phyloP scores from a whole-genome alignment of 2,329 filamentous ascomycete species.

The Pseudocercospora cruenta region DNA sequence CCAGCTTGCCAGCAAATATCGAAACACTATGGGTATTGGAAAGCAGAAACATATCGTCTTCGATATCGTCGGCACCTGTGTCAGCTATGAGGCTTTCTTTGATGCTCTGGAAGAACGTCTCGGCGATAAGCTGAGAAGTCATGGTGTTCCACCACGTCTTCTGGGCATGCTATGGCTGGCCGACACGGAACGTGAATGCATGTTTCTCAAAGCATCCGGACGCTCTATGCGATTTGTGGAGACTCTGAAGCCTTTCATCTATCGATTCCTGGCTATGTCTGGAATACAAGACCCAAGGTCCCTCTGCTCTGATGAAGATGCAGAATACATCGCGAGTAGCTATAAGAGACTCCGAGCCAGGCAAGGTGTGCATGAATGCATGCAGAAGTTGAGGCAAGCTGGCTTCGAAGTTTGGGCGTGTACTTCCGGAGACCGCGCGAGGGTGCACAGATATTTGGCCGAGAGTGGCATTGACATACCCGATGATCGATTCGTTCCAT shows the following conservation, averaged over 20 bases:
- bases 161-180: slow-evolving; percentile 53
- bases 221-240: slow-evolving; percentile 48
- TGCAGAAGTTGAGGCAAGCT: slow-evolving; percentile 46
- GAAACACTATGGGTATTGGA: background rate
- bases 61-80: slow-evolving; percentile 54
- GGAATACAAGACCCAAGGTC: slow-evolving; percentile 47
- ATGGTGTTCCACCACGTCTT: slow-evolving; percentile 47
- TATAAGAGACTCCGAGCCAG: slow-evolving; percentile 42
- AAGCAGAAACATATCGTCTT: slow-evolving; percentile 31
- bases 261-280: slow-evolving; percentile 49
- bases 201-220: slow-evolving; percentile 50
- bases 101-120: slow-evolving; percentile 46
- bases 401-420: slow-evolving; percentile 59
- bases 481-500: slow-evolving; percentile 54
- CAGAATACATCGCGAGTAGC: slow-evolving; percentile 42
- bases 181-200: slow-evolving; percentile 53
- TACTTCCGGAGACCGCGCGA: slow-evolving; percentile 54
- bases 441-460: slow-evolving; percentile 57
- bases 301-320: slow-evolving; percentile 49
- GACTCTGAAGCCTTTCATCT: slow-evolving; percentile 51
- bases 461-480: slow-evolving; percentile 53
- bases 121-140: slow-evolving; percentile 43
- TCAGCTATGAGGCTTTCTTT: slow-evolving; percentile 50
- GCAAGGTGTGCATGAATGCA: slow-evolving; percentile 45
- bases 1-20: background rate